phyloP scores from a whole-genome alignment of 306 rosid genomes.

The Benincasa hispida region DNA sequence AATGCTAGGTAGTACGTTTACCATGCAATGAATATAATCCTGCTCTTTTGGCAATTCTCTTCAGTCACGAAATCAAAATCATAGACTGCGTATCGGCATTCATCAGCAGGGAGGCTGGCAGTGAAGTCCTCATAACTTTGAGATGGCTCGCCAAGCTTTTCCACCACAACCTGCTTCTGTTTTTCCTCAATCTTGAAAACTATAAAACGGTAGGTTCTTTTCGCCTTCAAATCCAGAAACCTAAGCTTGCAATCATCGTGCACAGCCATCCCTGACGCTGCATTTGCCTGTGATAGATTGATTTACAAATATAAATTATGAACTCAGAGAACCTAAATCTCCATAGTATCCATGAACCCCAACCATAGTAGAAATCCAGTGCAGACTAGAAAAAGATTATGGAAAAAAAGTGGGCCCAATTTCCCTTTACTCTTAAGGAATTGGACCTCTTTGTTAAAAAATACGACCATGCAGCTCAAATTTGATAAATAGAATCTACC shows the following conservation, averaged over 20 bases:
- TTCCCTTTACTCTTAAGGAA: background rate
- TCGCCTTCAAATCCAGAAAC: slow-evolving; percentile 40
- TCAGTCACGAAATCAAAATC: slow-evolving; percentile 36
- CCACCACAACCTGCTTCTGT: slow-evolving; percentile 36
- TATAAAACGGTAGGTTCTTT: slow-evolving; percentile 36
- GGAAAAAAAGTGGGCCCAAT: background rate
- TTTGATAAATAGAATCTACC: background rate
- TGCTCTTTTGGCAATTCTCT: slow-evolving; percentile 44
- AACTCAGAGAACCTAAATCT: background rate
- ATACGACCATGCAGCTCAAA: background rate
- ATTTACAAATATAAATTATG: background rate
- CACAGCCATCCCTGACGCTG: slow-evolving; percentile 48
- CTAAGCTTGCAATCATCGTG: slow-evolving; percentile 41
- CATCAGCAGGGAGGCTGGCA: slow-evolving; percentile 34
- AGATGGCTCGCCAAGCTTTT: slow-evolving; percentile 32
- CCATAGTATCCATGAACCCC: background rate
- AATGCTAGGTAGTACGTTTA: background rate
- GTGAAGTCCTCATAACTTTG: slow-evolving; percentile 31
- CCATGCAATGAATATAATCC: slow-evolving; percentile 45
- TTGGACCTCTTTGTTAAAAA: background rate
- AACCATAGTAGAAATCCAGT: background rate
- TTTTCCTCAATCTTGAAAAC: slow-evolving; percentile 41
- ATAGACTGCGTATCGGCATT: slow-evolving; percentile 45
- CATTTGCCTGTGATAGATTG: slow-evolving; percentile 25
- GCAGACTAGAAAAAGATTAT: background rate